A percentile compares a stretch with the other conserved stretches of the same genome.
These are phyloP conservation scores for Cryphonectria radicalis DNA, from an alignment of 2,329 filamentous ascomycete species.

Conservation along the genomic window DNA sequence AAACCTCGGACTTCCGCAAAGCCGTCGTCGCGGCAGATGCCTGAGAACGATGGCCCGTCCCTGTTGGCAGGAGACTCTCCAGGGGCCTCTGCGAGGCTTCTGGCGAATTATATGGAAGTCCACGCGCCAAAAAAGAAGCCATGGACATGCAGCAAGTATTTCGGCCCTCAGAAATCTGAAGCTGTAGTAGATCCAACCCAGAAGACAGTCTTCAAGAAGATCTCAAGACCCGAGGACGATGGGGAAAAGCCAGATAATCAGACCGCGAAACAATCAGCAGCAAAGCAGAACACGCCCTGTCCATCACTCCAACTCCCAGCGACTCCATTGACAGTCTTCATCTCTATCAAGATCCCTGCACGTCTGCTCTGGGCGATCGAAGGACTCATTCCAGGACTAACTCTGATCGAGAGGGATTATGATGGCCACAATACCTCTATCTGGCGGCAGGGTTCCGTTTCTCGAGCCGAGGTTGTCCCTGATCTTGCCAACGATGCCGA, in stretches of 20 bases:
- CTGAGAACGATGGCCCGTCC: not conserved
- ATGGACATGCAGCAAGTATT: slow-evolving; percentile 32
- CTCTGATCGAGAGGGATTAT: slow-evolving; percentile 38
- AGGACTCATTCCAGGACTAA: slow-evolving; percentile 33
- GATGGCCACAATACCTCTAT: slow-evolving; percentile 31
- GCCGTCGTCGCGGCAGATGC: not conserved
- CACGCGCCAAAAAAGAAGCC: slow-evolving; percentile 34
- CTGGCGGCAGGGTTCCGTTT: slow-evolving; percentile 33
- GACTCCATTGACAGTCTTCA: slow-evolving; percentile 32
- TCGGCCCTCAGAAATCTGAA: slow-evolving; percentile 8
- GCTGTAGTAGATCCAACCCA: not conserved
- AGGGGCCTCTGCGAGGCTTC: slow-evolving; percentile 24
- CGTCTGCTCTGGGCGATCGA: slow-evolving; percentile 30
- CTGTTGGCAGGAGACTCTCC: slow-evolving; percentile 19
- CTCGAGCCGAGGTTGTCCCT: slow-evolving; percentile 36
- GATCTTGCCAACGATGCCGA: slow-evolving; percentile 66
- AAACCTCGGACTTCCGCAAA: slow-evolving; percentile 1
- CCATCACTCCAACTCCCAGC: slow-evolving; percentile 27
- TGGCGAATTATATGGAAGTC: slow-evolving; percentile 36
- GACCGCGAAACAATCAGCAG: not conserved
- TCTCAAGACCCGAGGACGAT: not conserved
- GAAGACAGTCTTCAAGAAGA: not conserved
- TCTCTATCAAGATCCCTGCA: slow-evolving; percentile 34
- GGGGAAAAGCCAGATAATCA: not conserved
- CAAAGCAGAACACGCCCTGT: slow-evolving; percentile 21